Base-by-base conservation (phyloP, 352 stramenopile genomes). In the Phytophthora aleatoria region DNA sequence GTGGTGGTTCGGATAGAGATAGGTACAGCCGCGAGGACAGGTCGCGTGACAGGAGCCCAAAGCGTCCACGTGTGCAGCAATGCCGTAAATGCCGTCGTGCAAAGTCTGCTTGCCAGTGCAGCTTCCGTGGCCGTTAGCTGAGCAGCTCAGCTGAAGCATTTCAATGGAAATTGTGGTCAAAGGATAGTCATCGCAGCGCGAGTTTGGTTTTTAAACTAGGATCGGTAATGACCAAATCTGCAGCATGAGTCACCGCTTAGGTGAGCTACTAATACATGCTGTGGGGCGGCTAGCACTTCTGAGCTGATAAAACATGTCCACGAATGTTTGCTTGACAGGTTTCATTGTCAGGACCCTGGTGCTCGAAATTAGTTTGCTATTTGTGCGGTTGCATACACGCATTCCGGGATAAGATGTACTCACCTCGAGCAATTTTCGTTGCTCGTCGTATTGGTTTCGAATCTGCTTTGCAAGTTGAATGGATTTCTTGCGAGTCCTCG, bases 71-170 rank as follows among this genome's bases (percentile, higher is more conserved):
- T 5, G 61, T 79, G 28, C 75, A 81, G 26, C 75, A 81, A 54
- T 88, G 79, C 33, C 79, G 79, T 5, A 74, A 71, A 57, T 88
- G 79, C 42, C 79, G 79, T 56, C 79, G 79, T 48, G 61, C 71
- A 20, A 85, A 85, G 48, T 69, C 68, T 12, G 74, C 76, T 2
- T 88, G 79, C 54, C 74, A 77, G 48, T 88, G 79, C 59, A 83
- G 78, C 57, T 87, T 81, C 30, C 73, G 76, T 33, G 57, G 67
- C 33, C 77, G 65, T 64, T 61, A 65, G 54, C 10, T 13, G 12
- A 27, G 35, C 33, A 57, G 44, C 35, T 54, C 26, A 54, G 27
- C 28, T 15, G 16, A 57, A 41, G 20, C 16, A 50, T 28, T 54
- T 10, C 27, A 26, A 58, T 5, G 20, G 11, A 26, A 35, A 20